Evolutionary conservation across 495 filamentous ascomycete species (phyloP).

Genomic region (Alectoria sarmentosa): DNA sequence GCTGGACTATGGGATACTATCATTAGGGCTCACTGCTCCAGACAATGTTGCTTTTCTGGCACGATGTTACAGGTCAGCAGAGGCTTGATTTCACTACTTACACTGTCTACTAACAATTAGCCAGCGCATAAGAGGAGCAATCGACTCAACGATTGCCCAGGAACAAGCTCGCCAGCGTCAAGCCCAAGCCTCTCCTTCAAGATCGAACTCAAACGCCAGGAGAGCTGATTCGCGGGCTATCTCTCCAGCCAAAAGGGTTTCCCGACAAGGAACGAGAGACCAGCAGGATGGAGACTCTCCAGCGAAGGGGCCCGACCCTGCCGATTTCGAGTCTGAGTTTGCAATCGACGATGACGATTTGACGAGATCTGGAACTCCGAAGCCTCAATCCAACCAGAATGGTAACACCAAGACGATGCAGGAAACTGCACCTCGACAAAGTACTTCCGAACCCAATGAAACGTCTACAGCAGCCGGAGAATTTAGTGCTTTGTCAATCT

Average conservation of each 20-base stretch:
- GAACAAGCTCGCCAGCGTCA: conserved; percentile 74
- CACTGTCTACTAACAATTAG: conserved; percentile 17
- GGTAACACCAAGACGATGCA: conserved; percentile 17
- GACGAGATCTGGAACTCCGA: conserved; percentile 50
- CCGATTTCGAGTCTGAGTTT: conserved; percentile 76
- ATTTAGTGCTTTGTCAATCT: conserved; percentile 41
- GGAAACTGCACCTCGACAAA: conserved; percentile 5
- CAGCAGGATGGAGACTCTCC: conserved; percentile 44
- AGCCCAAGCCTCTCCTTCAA: conserved; percentile 41
- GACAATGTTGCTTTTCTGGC: conserved; percentile 5
- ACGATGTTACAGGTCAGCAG: conserved; percentile 45
- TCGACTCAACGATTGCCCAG: conserved; percentile 80
- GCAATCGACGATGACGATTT: conserved; percentile 63
- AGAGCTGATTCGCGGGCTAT: conserved; percentile 43
- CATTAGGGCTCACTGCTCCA: not conserved
- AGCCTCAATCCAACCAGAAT: conserved; percentile 32
- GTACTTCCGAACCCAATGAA: conserved; percentile 18
- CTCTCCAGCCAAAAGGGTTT: conserved; percentile 47
- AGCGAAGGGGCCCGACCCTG: conserved; percentile 63
- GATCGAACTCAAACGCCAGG: conserved; percentile 41
- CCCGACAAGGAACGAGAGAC: conserved; percentile 37
- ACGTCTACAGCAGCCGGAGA: conserved; percentile 8
- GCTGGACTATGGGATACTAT: not conserved
- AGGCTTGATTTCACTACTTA: conserved; percentile 8
- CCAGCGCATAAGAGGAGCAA: conserved; percentile 77